A percentile compares a stretch with the other conserved stretches of the same genome.
Evolutionary conservation across 768 basidiomycete species (phyloP).

Genomic region (Lentinula edodes): DNA sequence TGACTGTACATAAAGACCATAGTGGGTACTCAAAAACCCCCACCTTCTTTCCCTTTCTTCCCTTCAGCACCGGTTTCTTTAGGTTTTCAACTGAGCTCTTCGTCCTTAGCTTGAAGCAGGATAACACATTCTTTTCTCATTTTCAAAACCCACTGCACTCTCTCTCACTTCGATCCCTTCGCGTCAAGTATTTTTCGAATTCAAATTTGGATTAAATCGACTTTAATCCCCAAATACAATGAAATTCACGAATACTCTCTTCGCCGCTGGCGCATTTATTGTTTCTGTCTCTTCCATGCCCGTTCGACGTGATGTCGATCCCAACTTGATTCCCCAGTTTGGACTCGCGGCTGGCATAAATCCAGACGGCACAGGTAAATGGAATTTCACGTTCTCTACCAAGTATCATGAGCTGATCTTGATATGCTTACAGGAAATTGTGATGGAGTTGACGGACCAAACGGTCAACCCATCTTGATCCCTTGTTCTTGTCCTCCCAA

Average conservation of each 20-base stretch:
- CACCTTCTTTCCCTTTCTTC: background rate
- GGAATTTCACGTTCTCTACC: constrained; percentile 51
- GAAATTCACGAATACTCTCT: constrained; percentile 29
- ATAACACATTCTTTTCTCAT: background rate
- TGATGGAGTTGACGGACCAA: constrained; percentile 51
- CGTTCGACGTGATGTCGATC: constrained; percentile 36
- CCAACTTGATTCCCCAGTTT: constrained; percentile 52
- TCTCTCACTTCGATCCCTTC: background rate
- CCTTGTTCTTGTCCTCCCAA: constrained; percentile 64
- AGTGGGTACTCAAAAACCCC: background rate
- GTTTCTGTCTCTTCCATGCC: constrained; percentile 35
- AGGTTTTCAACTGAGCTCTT: background rate
- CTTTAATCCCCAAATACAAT: constrained; percentile 9
- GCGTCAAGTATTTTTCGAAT: background rate
- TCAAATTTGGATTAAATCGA: constrained; percentile 3
- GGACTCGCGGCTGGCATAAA: constrained; percentile 52
- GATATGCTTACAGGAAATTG: constrained; percentile 51
- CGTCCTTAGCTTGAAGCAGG: constrained; percentile 4
- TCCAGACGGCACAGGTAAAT: constrained; percentile 51
- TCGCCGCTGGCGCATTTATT: constrained; percentile 25
- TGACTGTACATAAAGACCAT: background rate
- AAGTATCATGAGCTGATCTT: constrained; percentile 17
- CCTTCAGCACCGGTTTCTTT: background rate
- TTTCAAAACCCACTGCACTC: background rate
- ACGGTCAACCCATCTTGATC: constrained; percentile 52